These are phyloP conservation scores for Fistulinella prunicolor DNA, from an alignment of 768 basidiomycete genomes.

Conservation along the genomic window DNA sequence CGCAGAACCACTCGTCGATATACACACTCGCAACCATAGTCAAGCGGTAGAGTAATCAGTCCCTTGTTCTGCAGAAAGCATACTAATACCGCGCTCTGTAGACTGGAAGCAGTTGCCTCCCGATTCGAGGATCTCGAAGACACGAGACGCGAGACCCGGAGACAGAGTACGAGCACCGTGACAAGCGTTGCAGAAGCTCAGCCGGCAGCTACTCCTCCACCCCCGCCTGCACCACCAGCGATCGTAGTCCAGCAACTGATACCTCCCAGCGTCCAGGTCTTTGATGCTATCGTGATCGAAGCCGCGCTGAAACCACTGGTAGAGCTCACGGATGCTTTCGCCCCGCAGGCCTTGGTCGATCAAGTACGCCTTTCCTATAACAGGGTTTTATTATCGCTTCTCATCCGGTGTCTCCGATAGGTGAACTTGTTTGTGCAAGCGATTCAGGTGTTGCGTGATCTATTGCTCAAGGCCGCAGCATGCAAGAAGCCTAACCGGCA, in stretches of 20 bases:
- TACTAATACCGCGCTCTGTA: slow-evolving; percentile 28
- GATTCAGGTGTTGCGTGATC: slow-evolving; percentile 62
- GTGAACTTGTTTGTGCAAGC: slow-evolving; percentile 64
- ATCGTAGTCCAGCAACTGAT: slow-evolving; percentile 39
- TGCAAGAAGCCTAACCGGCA: slow-evolving; percentile 80
- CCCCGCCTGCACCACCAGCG: slow-evolving; percentile 35
- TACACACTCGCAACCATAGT: slow-evolving; percentile 80
- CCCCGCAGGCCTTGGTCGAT: slow-evolving; percentile 65
- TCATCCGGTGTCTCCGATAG: slow-evolving; percentile 38
- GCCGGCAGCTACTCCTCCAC: slow-evolving; percentile 29
- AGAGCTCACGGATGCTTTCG: slow-evolving; percentile 67
- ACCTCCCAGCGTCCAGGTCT: slow-evolving; percentile 66
- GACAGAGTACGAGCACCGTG: slow-evolving; percentile 32
- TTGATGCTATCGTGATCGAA: slow-evolving; percentile 68
- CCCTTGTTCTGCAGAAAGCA: slow-evolving; percentile 5
- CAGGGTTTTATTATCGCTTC: background rate
- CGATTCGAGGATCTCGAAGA: slow-evolving; percentile 93
- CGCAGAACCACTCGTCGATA: slow-evolving; percentile 47
- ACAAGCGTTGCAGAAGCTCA: slow-evolving; percentile 24
- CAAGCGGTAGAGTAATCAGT: slow-evolving; percentile 54
- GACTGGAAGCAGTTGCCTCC: slow-evolving; percentile 90
- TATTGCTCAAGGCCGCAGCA: slow-evolving; percentile 62
- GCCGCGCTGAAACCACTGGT: slow-evolving; percentile 74
- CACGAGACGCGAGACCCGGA: slow-evolving; percentile 21
- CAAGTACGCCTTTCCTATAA: slow-evolving; percentile 52